Evolutionary conservation across 2,329 filamentous ascomycete genomes (phyloP), one percentile per base, ranked within the genome.

Genomic region (Colletotrichum sidae): DNA sequence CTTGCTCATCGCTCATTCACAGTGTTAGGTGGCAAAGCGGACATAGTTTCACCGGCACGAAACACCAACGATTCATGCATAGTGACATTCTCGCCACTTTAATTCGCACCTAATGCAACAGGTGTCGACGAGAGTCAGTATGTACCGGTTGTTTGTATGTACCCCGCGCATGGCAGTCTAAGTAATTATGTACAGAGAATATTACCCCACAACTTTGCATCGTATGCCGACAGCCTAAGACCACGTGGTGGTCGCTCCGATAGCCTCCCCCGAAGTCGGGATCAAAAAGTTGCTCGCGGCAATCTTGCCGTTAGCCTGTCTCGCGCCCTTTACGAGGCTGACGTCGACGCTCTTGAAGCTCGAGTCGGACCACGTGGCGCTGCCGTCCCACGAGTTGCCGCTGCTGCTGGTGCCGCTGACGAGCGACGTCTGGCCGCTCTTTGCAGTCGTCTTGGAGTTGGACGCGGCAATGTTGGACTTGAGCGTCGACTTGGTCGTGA

Each of bases 381-480:
- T 69, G 10, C 68, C 70, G 54, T 81, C 74, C 81, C 81, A 83
- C 3, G 78, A 81, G 71, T 83, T 83, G 0, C 79, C 79, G 38
- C 73, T 78, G 58, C 46, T 62, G 12, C 33, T 44, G 13, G 58
- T 62, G 8, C 65, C 69, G 12, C 71, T 71, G 15, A 66, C 68
- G 44, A 75, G 65, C 35, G 70, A 70, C 7, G 70, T 67, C 66
- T 77, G 71, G 5, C 67, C 69, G 39, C 65, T 67, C 54, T 70
- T 57, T 37, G 62, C 55, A 6, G 68, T 69, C 17, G 53, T 61
- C 38, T 65, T 62, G 17, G 63, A 68, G 44, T 79, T 79, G 17
- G 69, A 62, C 1, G 73, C 77, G 4, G 80, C 79, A 55, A 83
- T 72, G 62, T 82, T 83, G 51, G 71, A 72, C 6, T 66, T 77